A percentile compares a stretch with the other conserved stretches of the same genome.
Evolutionary conservation across 139 green algal species (phyloP).

Genomic region (Asterochloris erici): DNA sequence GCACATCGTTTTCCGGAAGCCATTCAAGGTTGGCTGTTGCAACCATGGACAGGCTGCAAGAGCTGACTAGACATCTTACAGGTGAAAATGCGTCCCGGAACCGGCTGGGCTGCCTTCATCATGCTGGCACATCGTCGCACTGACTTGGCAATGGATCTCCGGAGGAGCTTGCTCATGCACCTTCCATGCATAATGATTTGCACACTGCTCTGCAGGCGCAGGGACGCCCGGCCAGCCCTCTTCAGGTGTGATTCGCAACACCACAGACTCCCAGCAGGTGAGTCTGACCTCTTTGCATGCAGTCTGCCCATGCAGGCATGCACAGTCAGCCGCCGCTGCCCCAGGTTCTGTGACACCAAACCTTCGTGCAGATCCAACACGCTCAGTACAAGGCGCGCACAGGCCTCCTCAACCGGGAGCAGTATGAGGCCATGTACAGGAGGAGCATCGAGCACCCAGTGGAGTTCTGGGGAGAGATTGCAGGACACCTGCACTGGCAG

Average conservation of each 20-base stretch:
- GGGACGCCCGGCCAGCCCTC: not conserved
- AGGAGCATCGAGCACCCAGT: conserved; percentile 82
- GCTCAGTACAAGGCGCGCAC: conserved; percentile 17
- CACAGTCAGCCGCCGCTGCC: not conserved
- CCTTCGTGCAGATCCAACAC: not conserved
- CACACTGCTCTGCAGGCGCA: not conserved
- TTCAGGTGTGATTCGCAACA: not conserved
- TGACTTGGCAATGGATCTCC: too few relatives aligned
- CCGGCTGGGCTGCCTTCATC: too few relatives aligned
- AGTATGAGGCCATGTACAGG: conserved; percentile 88
- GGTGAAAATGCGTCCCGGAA: too few relatives aligned
- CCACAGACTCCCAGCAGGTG: not conserved
- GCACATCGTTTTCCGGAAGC: too few relatives aligned
- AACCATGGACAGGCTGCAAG: too few relatives aligned
- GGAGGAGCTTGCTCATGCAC: too few relatives aligned
- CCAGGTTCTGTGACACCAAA: not conserved
- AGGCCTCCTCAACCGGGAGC: conserved; percentile 15
- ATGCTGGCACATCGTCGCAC: too few relatives aligned
- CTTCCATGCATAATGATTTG: too few relatives aligned
- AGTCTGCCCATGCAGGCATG: not conserved
- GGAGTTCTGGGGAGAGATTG: conserved; percentile 89
- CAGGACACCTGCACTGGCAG: conserved; percentile 85
- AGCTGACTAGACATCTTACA: too few relatives aligned
- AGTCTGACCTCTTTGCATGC: not conserved
- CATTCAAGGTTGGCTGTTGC: too few relatives aligned